phyloP scores from a whole-genome alignment of 2,329 filamentous ascomycete genomes.

The Phialophora expanda region DNA sequence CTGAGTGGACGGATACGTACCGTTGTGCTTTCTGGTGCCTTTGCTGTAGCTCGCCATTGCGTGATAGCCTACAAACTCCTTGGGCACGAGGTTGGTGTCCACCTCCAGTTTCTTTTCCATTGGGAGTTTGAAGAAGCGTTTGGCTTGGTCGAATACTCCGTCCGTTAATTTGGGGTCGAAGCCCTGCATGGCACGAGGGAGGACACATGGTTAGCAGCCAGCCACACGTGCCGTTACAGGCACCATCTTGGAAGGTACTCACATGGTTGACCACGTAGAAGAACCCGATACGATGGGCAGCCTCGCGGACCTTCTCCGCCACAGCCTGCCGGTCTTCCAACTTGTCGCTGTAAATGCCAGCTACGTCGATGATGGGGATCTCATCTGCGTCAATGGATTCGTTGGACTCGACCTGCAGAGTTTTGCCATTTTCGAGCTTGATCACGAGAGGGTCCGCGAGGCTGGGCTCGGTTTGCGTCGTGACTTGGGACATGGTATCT shows the following conservation, averaged over 20 bases:
- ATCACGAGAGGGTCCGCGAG: conserved; percentile 19
- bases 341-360: conserved; percentile 47
- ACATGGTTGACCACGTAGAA: conserved; percentile 47
- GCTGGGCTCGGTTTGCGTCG: not conserved
- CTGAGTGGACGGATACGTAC: conserved; percentile 1
- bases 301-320: conserved; percentile 50
- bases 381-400: conserved; percentile 32
- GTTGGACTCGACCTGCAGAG: conserved; percentile 27
- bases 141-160: conserved; percentile 47
- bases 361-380: conserved; percentile 55
- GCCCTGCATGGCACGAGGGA: conserved; percentile 33
- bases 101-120: conserved; percentile 56
- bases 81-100: conserved; percentile 43
- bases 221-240: too few species aligned
- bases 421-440: conserved; percentile 30
- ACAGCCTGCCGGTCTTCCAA: conserved; percentile 47
- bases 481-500: conserved; percentile 16
- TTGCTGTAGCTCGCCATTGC: conserved; percentile 27
- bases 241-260: not conserved
- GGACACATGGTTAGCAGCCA: conserved; percentile 44
- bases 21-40: conserved; percentile 27
- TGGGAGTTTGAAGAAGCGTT: conserved; percentile 52
- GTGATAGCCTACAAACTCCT: conserved; percentile 30
- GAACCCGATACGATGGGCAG: conserved; percentile 47
- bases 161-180: conserved; percentile 32